Percentiles rank a stretch among this genome's conserved stretches.
Conservation (phyloP, 148 eudicot genomes). For the Silene latifolia region DNA sequence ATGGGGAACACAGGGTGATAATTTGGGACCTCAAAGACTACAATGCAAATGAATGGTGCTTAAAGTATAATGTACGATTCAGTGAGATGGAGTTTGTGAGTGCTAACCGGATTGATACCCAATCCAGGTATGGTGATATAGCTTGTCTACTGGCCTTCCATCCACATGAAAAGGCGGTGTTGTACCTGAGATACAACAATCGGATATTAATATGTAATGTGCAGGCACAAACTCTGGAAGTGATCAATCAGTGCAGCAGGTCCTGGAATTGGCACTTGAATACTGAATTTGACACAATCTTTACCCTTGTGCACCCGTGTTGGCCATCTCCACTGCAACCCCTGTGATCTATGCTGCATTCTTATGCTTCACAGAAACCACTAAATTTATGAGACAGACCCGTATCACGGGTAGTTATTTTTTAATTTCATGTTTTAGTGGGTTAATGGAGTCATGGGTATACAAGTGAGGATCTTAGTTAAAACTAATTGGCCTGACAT, state of each 20-base stretch:
- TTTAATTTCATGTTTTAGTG: too few species aligned
- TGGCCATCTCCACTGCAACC: conserved; percentile 18
- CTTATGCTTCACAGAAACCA: too few species aligned
- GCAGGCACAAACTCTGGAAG: conserved; percentile 7
- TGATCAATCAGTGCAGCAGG: conserved; percentile 10
- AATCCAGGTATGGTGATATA: not conserved
- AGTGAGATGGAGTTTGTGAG: conserved; percentile 6
- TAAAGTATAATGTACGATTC: conserved; percentile 12
- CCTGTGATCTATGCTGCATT: not conserved
- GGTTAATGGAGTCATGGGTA: too few species aligned
- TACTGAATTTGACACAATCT: conserved; percentile 7
- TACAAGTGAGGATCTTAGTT: too few species aligned
- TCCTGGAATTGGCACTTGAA: conserved; percentile 17
- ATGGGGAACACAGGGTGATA: conserved; percentile 6
- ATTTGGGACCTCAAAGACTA: conserved; percentile 18
- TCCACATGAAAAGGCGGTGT: conserved; percentile 9
- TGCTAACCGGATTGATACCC: conserved; percentile 2
- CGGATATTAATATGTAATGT: conserved; percentile 14
- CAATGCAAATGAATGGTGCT: not conserved
- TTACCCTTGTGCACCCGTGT: conserved; percentile 20
- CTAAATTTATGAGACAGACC: too few species aligned
- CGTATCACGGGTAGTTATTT: too few species aligned
- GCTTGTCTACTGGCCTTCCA: conserved; percentile 15
- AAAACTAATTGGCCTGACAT: too few species aligned
- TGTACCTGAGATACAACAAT: conserved; percentile 19